Evolutionary conservation across 2,329 filamentous ascomycete genomes (phyloP), one percentile per base, ranked within the genome.

Genomic region (Microascus cirrosus): DNA sequence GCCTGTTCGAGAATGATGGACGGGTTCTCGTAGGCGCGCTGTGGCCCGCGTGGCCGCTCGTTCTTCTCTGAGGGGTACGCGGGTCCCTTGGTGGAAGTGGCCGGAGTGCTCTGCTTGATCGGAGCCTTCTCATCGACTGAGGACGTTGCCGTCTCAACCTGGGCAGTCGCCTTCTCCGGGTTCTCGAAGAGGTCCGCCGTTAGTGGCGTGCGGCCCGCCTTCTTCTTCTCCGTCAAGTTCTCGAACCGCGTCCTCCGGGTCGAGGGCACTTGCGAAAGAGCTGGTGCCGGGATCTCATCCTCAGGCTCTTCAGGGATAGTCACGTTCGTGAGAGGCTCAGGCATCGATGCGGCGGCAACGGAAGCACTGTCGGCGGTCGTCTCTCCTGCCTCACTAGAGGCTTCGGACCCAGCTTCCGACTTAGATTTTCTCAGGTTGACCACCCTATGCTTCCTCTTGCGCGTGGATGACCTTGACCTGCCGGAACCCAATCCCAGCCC

Each of bases 401-500:
- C 58, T 36, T 58, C 52, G 13, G 81, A 81, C 42, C 77, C 81
- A 32, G 75, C 70, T 59, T 79, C 77, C 3, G 76, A 74, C 64
- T 80, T 81, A 61, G 81, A 76, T 61, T 80, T 83, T n/a, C 90
- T 81, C 15, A 95, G 76, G 66, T 95, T 90, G 60, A 95, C 88
- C 15, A 95, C 85, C 22, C 90, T 80, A 59, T 83, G 90, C 80
- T 93, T 95, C 77, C 89, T 89, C 74, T 89, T 93, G 57, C 88
- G 82, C 36, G 82, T 78, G 24, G 79, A 80, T 3, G 84, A 74
- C 62, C 87, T 82, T 51, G 79, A 74, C 63, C 79, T 73, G 54
- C 81, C 76, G 3, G 81, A 76, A 22, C 85, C 84, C 10, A 90
- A 75, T 15, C 81, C 80, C n/a, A 88, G 71, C 1, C 85, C 84